Evolutionary conservation across 2,329 filamentous ascomycete species (phyloP), one percentile per base, ranked within the genome.

Genomic region (Pseudogymnoascus sp.): DNA sequence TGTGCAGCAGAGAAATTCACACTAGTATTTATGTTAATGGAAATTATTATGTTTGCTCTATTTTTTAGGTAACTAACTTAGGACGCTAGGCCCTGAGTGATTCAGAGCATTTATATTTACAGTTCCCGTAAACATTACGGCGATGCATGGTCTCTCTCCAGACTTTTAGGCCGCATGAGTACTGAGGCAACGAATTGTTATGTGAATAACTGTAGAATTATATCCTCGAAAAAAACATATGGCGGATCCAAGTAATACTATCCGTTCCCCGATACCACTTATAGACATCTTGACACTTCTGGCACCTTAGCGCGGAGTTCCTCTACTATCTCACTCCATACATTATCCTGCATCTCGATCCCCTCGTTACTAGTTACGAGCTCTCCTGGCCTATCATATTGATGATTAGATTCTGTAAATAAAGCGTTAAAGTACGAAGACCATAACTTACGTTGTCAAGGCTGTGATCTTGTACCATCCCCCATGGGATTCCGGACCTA

Each of bases 201-300:
- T 46, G n/a, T n/a, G 12, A 46, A 25, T 46, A 25, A 23, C 25
- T 46, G 21, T 14, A 25, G 42, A 25, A 25, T 46, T 46, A 46
- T 46, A 25, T 23, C 21, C 21, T 23, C 18, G 25, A 3, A 2
- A n/a, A 46, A 25, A 42, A 42, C 3, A 42, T 8, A 42, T 18
- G 7, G 18, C 6, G 38, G 16, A 18, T 18, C 16, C 38, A 42
- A 42, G 38, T 42, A 16, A 40, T 40, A 40, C 37, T 40, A 7
- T 34, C 31, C 31, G 11, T 5, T 10, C 10, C 31, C 31, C 11
- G 12, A 34, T 34, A 34, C 31, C 31, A 34, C 31, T 34, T 46
- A 73, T 90, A 90, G 60, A 86, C 78, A 36, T 76, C 69, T 18
- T 18, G 46, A 56, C 5, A 56, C 46, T 56, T 56, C 46, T 16